Evolutionary conservation across 352 stramenopile genomes (phyloP).

Genomic region (Albugo laibachii): DNA sequence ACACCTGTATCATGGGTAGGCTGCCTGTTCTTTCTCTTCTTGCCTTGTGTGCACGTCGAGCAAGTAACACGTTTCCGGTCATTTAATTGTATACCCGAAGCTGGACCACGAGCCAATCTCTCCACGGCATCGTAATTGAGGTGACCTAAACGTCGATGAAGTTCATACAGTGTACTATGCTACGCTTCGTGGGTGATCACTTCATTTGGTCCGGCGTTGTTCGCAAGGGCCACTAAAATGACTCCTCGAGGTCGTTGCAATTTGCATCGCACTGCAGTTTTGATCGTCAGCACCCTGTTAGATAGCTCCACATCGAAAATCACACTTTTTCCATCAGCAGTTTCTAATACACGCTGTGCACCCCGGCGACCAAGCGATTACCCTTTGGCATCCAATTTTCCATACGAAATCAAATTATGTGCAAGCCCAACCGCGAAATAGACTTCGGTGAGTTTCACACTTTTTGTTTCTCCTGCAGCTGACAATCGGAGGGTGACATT

Average conservation of each 20-base stretch:
- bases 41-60: conserved; percentile 4
- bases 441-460: background rate
- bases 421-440: background rate
- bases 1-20: conserved; percentile 4
- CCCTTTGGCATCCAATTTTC: background rate
- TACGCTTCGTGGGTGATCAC: background rate
- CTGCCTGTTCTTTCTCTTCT: conserved; percentile 3
- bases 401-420: background rate
- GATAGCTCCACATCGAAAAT: background rate
- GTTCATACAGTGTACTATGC: background rate
- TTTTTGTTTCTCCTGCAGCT: background rate
- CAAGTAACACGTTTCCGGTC: background rate
- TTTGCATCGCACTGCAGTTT: background rate
- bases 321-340: background rate
- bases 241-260: no score
- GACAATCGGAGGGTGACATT: background rate
- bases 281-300: background rate
- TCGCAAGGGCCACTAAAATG: background rate
- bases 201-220: background rate
- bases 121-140: no score
- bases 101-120: no score
- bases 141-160: conserved; percentile 1
- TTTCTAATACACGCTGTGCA: background rate
- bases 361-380: background rate
- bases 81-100: no score